These are phyloP conservation scores for Botrytis cinerea DNA, from an alignment of 2,329 filamentous ascomycete species.

Conservation along the genomic window DNA sequence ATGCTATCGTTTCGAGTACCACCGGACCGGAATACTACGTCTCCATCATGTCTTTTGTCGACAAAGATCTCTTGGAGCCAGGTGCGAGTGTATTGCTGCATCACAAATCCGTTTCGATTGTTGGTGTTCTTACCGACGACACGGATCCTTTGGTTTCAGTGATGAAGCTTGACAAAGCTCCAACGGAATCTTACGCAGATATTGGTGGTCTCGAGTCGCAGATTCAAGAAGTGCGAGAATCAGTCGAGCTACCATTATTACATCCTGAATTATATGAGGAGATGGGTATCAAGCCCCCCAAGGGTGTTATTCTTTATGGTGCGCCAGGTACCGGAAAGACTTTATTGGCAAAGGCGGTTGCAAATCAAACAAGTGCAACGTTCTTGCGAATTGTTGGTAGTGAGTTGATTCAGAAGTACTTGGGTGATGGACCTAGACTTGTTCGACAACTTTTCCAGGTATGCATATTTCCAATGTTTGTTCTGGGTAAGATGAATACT, in stretches of 20 bases:
- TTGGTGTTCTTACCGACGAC: conserved; percentile 95
- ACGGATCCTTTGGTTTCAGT: conserved; percentile 93
- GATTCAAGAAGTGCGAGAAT: conserved; percentile 97
- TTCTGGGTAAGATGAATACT: conserved; percentile 5
- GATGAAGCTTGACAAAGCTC: conserved; percentile 99
- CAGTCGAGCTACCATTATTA: conserved; percentile 89
- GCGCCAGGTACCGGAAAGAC: conserved; percentile 97
- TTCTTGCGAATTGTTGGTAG: conserved; percentile 97
- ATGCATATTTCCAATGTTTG: conserved; percentile 36
- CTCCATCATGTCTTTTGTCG: conserved; percentile 99
- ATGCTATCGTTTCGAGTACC: conserved; percentile 96
- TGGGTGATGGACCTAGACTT: conserved; percentile 91
- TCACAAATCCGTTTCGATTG: conserved; percentile 97
- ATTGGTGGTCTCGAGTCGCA: conserved; percentile 94
- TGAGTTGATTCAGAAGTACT: conserved; percentile 97
- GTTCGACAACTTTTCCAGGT: conserved; percentile 94
- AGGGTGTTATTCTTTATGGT: conserved; percentile 98
- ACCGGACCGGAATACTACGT: conserved; percentile 99
- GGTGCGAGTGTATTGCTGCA: conserved; percentile 94
- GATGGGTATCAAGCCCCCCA: conserved; percentile 99
- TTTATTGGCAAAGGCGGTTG: conserved; percentile 91
- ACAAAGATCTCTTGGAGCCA: conserved; percentile 96
- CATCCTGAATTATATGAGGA: conserved; percentile 98
- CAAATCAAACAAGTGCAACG: conserved; percentile 97
- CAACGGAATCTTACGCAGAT: conserved; percentile 96